phyloP scores from a whole-genome alignment of 805 yeast genomes.

The Vanderwaltozyma verrucispora region DNA sequence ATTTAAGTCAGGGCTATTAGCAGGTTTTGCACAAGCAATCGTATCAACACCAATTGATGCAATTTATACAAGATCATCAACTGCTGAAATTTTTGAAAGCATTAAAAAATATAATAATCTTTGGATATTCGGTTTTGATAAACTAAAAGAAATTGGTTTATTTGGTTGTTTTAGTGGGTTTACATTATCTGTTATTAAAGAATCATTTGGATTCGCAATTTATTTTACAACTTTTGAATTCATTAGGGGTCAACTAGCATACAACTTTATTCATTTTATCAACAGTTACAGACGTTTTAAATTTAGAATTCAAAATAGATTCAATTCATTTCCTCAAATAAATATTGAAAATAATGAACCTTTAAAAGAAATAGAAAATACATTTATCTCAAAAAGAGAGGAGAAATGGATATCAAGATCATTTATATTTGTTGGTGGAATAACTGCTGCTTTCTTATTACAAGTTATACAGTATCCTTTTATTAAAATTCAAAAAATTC shows the following conservation, averaged over 20 bases:
- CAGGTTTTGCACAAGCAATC: slow-evolving; percentile 80
- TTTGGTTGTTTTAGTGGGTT: slow-evolving; percentile 87
- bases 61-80: slow-evolving; percentile 68
- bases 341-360: background rate
- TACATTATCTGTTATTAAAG: slow-evolving; percentile 67
- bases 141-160: slow-evolving; percentile 62
- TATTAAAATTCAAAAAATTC: slow-evolving; percentile 67
- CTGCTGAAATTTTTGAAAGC: slow-evolving; percentile 61
- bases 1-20: slow-evolving; percentile 68
- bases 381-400: slow-evolving; percentile 6
- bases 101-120: slow-evolving; percentile 46
- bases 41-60: slow-evolving; percentile 95
- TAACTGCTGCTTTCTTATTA: slow-evolving; percentile 69
- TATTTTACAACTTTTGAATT: slow-evolving; percentile 76
- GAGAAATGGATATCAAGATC: slow-evolving; percentile 19
- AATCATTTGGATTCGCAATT: slow-evolving; percentile 70
- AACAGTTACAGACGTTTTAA: slow-evolving; percentile 35
- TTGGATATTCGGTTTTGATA: slow-evolving; percentile 66
- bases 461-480: slow-evolving; percentile 79
- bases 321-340: background rate
- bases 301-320: slow-evolving; percentile 11
- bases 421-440: slow-evolving; percentile 66
- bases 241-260: slow-evolving; percentile 60
- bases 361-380: background rate
- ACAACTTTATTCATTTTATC: slow-evolving; percentile 35